Evolutionary conservation across 2,329 filamentous ascomycete genomes (phyloP), one percentile per base, ranked within the genome.

Genomic region (Aschersonia sp.): DNA sequence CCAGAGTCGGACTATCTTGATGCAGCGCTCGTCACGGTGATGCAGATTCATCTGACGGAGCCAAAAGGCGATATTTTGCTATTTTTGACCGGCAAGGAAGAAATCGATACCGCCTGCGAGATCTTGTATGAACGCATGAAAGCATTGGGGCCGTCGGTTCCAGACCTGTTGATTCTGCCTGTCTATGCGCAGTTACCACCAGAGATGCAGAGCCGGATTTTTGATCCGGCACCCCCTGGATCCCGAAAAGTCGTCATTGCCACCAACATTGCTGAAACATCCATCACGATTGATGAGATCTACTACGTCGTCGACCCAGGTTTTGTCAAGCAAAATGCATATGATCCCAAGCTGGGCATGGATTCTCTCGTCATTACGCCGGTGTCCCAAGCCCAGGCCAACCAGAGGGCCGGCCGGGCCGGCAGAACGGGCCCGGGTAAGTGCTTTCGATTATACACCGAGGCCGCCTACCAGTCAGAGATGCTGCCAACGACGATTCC

Each of bases 251-350:
- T 97, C 2, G 88, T 98, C 50, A 94, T 98, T 60, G 92, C 92
- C 2, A 98, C 92, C 38, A 98, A 98, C 57, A 98, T 98, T 59
- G 92, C 92, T 1, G 92, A 98, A 61, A 98, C 92, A 0, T 95
- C 88, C 48, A 92, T 98, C 59, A 98, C 92, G 0, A 97, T 98
- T 54, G 92, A 98, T 61, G 85, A 91, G 45, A 95, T 98, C 54
- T 96, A 91, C 68, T 97, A 94, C 60, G 94, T 98, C 20, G 82
- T 98, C 12, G 92, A 98, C 58, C 89, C 92, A 2, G 92, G 92
- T 2, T 98, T 97, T 56, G 91, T 96, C 51, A 98, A 98, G 69
- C 89, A 97, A 61, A 96, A 92, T 55, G 89, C 87, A 1, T 98
- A 96, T 61, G 91, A 98, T 59, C 86, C 91, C 0, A 97, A 97